phyloP scores from a whole-genome alignment of 768 basidiomycete species.

The Rubroboletus pulcherrimus region DNA sequence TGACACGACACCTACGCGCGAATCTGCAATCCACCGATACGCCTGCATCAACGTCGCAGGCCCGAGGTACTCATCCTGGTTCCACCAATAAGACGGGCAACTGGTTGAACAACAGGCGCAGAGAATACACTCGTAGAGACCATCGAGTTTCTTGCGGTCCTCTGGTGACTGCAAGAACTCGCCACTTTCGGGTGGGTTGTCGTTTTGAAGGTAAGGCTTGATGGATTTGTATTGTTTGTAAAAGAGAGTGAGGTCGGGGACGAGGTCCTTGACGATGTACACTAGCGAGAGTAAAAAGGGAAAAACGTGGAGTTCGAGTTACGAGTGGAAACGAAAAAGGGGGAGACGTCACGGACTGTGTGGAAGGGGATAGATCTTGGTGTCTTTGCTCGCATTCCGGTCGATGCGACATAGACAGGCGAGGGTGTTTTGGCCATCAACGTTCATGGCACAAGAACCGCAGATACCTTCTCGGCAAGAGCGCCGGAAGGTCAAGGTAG shows the following conservation, averaged over 20 bases:
- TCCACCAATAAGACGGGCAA: constrained; percentile 99
- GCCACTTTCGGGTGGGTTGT: constrained; percentile 78
- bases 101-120: constrained; percentile 97
- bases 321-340: not conserved
- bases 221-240: constrained; percentile 99
- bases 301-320: not conserved
- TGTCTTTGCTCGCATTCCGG: constrained; percentile 61
- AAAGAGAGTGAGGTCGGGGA: constrained; percentile 86
- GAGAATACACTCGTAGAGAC: constrained; percentile 96
- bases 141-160: constrained; percentile 92
- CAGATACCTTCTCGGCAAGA: constrained; percentile 96
- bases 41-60: constrained; percentile 97
- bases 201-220: constrained; percentile 93
- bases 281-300: constrained; percentile 45
- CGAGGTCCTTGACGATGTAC: constrained; percentile 99
- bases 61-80: constrained; percentile 97
- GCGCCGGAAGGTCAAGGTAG: constrained; percentile 93
- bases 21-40: constrained; percentile 98
- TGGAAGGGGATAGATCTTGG: constrained; percentile 95
- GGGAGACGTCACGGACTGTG: constrained; percentile 65
- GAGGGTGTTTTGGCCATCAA: constrained; percentile 96
- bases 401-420: constrained; percentile 97
- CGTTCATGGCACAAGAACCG: constrained; percentile 98
- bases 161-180: constrained; percentile 90
- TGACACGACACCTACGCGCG: constrained; percentile 54